Evolutionary conservation across 108 stramenopile species (phyloP).

Genomic region (Cyclotella kingstonii): DNA sequence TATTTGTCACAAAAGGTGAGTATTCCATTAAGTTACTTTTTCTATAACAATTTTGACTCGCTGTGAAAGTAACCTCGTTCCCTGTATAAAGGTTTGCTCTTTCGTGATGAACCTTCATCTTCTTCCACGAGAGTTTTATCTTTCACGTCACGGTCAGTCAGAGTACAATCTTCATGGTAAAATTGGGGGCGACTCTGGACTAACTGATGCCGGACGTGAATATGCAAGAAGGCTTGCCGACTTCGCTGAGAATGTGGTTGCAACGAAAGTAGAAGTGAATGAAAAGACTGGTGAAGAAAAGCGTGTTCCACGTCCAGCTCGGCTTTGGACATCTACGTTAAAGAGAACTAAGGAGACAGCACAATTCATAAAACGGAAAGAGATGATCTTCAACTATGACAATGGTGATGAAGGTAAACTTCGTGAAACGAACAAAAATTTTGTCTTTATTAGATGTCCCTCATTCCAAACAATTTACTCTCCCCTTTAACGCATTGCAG

Average conservation of each 20-base stretch:
- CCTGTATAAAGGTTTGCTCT: slow-evolving; percentile 62
- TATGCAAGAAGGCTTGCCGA: slow-evolving; percentile 89
- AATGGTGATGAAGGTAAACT: slow-evolving; percentile 60
- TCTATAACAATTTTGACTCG: not conserved
- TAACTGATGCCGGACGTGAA: slow-evolving; percentile 82
- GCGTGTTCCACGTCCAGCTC: slow-evolving; percentile 57
- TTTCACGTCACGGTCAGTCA: slow-evolving; percentile 98
- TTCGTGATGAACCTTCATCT: slow-evolving; percentile 94
- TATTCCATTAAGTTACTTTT: not conserved
- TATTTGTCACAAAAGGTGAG: slow-evolving; percentile 79
- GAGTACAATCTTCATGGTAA: slow-evolving; percentile 96
- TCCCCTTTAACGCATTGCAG: not conserved
- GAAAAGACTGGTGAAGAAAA: slow-evolving; percentile 48
- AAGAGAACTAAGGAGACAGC: slow-evolving; percentile 96
- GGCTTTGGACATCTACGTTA: slow-evolving; percentile 96
- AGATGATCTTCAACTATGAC: slow-evolving; percentile 57
- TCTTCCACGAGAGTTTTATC: slow-evolving; percentile 85
- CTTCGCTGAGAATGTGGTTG: slow-evolving; percentile 86
- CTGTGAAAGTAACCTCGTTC: not conserved
- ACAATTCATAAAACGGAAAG: slow-evolving; percentile 77
- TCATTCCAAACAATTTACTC: not conserved
- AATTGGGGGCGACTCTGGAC: slow-evolving; percentile 98
- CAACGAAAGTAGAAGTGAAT: slow-evolving; percentile 38
- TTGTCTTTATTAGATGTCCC: not conserved
- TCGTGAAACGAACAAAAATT: not conserved